These are phyloP conservation scores for Candida ficus DNA, from an alignment of 805 yeast species.

Conservation along the genomic window DNA sequence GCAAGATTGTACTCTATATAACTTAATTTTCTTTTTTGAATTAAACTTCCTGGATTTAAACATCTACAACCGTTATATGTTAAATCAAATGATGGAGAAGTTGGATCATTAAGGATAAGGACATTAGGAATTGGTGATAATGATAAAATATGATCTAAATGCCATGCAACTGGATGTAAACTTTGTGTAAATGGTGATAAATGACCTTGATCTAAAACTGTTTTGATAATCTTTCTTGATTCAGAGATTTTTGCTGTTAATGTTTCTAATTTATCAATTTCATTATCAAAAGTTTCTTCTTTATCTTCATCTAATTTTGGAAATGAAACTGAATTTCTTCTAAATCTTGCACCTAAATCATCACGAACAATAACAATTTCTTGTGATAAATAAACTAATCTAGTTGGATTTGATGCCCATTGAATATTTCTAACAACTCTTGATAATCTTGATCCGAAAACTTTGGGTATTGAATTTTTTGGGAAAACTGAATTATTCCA, in stretches of 20 bases:
- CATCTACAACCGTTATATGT: constrained; percentile 81
- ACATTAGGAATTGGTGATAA: constrained; percentile 76
- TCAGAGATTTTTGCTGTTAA: constrained; percentile 46
- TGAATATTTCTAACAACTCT: constrained; percentile 49
- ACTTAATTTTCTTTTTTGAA: constrained; percentile 43
- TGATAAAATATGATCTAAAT: constrained; percentile 61
- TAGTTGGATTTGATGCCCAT: constrained; percentile 73
- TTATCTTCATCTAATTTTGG: constrained; percentile 29
- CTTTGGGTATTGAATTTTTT: constrained; percentile 59
- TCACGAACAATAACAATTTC: constrained; percentile 76
- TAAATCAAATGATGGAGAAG: constrained; percentile 66
- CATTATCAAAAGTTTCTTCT: constrained; percentile 9
- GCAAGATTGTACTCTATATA: constrained; percentile 74
- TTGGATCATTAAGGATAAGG: constrained; percentile 60
- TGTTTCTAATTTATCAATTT: constrained; percentile 29
- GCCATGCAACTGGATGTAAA: constrained; percentile 62
- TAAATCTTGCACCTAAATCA: constrained; percentile 63
- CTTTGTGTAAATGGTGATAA: constrained; percentile 70
- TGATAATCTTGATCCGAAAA: constrained; percentile 64
- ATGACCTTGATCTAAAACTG: constrained; percentile 82
- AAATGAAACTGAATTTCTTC: constrained; percentile 62
- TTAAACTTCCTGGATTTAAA: constrained; percentile 61
- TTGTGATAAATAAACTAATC: constrained; percentile 75
- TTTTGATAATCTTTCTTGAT: constrained; percentile 68
- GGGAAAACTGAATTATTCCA: constrained; percentile 87